These are phyloP conservation scores for Symbiodinium pilosum DNA, from an alignment of 73 alveolate species.

Conservation along the genomic window DNA sequence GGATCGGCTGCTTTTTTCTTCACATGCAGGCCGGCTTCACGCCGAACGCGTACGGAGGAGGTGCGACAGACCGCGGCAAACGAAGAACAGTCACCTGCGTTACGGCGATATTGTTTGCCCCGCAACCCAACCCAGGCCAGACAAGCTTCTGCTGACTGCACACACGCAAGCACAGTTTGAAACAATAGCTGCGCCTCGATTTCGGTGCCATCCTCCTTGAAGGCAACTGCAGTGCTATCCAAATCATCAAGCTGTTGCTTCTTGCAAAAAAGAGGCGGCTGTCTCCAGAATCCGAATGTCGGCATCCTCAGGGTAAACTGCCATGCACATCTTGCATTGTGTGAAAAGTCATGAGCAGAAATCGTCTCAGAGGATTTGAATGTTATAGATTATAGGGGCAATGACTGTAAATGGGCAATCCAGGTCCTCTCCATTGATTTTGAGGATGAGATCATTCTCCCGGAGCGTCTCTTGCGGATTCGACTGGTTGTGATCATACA, in stretches of 20 bases:
- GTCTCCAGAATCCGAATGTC: slow-evolving; percentile 46
- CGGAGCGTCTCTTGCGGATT: slow-evolving; percentile 63
- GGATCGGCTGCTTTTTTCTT: slow-evolving; percentile 2
- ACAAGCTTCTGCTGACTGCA: too few relatives aligned
- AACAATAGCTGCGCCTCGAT: slow-evolving; percentile 35
- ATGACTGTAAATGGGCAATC: background rate
- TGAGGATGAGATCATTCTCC: slow-evolving; percentile 48
- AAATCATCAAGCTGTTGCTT: background rate
- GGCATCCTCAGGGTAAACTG: slow-evolving; percentile 20
- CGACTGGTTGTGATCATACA: slow-evolving; percentile 36
- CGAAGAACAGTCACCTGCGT: slow-evolving; percentile 84
- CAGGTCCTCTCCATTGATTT: slow-evolving; percentile 79
- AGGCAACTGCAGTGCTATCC: background rate
- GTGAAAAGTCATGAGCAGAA: too few relatives aligned
- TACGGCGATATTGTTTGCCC: too few relatives aligned
- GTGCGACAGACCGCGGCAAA: slow-evolving; percentile 74
- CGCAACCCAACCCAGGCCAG: too few relatives aligned
- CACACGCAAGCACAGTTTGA: too few relatives aligned
- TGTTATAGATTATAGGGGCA: background rate
- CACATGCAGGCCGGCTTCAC: slow-evolving; percentile 59
- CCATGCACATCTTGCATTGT: background rate
- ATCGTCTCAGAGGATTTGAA: too few relatives aligned
- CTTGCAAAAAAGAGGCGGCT: slow-evolving; percentile 24
- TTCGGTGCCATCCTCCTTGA: slow-evolving; percentile 29
- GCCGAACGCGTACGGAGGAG: slow-evolving; percentile 40